Evolutionary conservation across 768 basidiomycete genomes (phyloP).

Genomic region (Lactarius sanguifluus): DNA sequence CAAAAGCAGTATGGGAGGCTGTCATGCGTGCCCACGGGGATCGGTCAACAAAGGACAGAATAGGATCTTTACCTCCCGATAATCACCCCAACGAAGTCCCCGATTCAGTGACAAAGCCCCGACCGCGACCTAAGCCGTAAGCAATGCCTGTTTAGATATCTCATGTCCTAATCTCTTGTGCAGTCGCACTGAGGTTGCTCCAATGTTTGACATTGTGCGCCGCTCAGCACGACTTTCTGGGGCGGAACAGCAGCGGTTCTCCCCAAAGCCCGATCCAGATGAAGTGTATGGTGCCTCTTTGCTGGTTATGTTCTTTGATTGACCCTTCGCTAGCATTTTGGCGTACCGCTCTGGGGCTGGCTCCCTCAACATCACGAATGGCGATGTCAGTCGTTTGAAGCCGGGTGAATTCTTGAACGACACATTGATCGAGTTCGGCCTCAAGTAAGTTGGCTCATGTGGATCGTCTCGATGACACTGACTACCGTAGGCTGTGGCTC

Average conservation of each 20-base stretch:
- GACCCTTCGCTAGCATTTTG: slow-evolving; percentile 53
- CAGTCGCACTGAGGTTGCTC: slow-evolving; percentile 6
- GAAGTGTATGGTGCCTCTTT: slow-evolving; percentile 22
- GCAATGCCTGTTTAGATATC: not conserved
- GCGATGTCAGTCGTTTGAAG: slow-evolving; percentile 70
- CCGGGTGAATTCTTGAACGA: slow-evolving; percentile 92
- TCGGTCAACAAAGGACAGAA: not conserved
- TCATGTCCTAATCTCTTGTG: not conserved
- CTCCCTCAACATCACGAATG: slow-evolving; percentile 77
- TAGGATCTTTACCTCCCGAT: slow-evolving; percentile 6
- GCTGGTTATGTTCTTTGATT: not conserved
- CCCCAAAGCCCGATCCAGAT: slow-evolving; percentile 26
- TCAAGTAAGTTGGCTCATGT: slow-evolving; percentile 61
- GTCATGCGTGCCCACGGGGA: slow-evolving; percentile 9
- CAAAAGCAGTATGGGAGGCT: slow-evolving; percentile 20
- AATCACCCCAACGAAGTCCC: slow-evolving; percentile 4
- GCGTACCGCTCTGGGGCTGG: slow-evolving; percentile 74
- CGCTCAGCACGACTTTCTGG: slow-evolving; percentile 28
- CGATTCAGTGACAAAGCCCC: slow-evolving; percentile 8
- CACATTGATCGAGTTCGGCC: slow-evolving; percentile 92
- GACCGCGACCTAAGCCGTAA: slow-evolving; percentile 11
- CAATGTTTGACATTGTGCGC: slow-evolving; percentile 12
- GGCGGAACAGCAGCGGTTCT: slow-evolving; percentile 8
- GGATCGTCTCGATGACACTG: slow-evolving; percentile 5
- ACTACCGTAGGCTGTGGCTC: slow-evolving; percentile 61